These are phyloP conservation scores for Alternaria burnsii DNA, from an alignment of 2,329 filamentous ascomycete species.

Conservation along the genomic window DNA sequence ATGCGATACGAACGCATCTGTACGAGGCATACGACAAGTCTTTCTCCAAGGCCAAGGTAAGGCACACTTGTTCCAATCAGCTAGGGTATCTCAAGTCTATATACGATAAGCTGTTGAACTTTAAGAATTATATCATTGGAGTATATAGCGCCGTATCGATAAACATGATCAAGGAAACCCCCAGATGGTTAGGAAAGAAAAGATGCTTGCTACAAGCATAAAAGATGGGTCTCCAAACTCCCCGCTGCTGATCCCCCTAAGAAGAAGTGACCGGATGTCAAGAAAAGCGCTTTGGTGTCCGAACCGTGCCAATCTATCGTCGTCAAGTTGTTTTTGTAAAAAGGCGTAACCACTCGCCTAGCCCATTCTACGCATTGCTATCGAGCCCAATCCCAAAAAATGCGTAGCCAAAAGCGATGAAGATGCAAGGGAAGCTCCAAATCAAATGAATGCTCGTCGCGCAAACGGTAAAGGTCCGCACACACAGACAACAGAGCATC, in stretches of 20 bases:
- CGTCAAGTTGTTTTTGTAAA: not conserved
- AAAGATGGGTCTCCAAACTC: conserved; percentile 2
- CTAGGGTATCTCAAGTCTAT: not conserved
- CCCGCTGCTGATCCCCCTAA: not conserved
- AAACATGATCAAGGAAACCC: not conserved
- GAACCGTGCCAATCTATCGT: conserved; percentile 2
- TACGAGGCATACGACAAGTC: not conserved
- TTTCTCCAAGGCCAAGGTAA: not conserved
- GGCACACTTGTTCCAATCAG: not conserved
- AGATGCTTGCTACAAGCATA: conserved; percentile 1
- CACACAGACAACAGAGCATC: not conserved
- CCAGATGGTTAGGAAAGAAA: not conserved
- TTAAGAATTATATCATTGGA: conserved; percentile 2
- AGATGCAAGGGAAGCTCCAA: not conserved
- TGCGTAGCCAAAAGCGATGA: not conserved
- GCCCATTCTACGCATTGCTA: not conserved
- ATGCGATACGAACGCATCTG: not conserved
- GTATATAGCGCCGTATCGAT: conserved; percentile 4
- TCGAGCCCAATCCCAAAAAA: not conserved
- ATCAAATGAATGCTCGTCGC: conserved; percentile 6
- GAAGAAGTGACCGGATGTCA: not conserved
- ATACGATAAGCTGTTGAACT: not conserved
- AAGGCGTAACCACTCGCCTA: not conserved
- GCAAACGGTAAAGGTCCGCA: not conserved
- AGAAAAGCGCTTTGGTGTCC: not conserved